Percentiles rank a stretch among this genome's conserved stretches.
Conservation (phyloP, 495 filamentous ascomycete species). For the Daldinia childiae region DNA sequence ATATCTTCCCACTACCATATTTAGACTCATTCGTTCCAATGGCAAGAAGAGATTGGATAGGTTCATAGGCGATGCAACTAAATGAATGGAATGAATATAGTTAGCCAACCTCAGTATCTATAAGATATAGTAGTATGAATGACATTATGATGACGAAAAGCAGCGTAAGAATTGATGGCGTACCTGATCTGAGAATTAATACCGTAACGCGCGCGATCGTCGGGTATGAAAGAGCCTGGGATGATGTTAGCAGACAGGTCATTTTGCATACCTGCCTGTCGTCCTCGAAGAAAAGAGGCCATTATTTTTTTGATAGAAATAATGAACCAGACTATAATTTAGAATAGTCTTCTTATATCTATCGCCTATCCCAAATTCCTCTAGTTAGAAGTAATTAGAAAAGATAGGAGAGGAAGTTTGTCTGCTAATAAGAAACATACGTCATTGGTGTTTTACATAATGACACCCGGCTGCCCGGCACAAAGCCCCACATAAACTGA, state of each 20-base stretch:
- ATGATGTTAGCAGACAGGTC: constrained; percentile 85
- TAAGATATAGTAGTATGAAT: neutral
- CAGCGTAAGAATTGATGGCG: constrained; percentile 17
- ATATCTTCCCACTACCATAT: constrained; percentile 82
- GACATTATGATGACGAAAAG: neutral
- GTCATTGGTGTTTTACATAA: constrained; percentile 29
- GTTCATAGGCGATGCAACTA: constrained; percentile 85
- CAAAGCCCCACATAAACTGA: neutral
- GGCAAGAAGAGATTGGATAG: constrained; percentile 92
- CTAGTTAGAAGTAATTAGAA: neutral
- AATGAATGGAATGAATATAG: constrained; percentile 23
- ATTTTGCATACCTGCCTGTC: constrained; percentile 90
- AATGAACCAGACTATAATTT: neutral
- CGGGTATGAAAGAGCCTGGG: constrained; percentile 78
- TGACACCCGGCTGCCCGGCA: neutral
- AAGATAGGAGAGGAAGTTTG: neutral
- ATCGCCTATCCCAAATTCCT: neutral
- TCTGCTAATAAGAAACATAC: constrained; percentile 11
- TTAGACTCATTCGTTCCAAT: constrained; percentile 86
- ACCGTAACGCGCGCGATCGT: constrained; percentile 85
- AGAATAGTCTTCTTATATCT: neutral
- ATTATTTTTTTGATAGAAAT: constrained; percentile 56
- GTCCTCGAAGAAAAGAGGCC: constrained; percentile 87
- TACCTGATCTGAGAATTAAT: constrained; percentile 84
- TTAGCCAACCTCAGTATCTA: constrained; percentile 12